A percentile compares a stretch with the other conserved stretches of the same genome.
These are phyloP conservation scores for Coelastrella sp. DNA, from an alignment of 139 green algal genomes.

Conservation along the genomic window DNA sequence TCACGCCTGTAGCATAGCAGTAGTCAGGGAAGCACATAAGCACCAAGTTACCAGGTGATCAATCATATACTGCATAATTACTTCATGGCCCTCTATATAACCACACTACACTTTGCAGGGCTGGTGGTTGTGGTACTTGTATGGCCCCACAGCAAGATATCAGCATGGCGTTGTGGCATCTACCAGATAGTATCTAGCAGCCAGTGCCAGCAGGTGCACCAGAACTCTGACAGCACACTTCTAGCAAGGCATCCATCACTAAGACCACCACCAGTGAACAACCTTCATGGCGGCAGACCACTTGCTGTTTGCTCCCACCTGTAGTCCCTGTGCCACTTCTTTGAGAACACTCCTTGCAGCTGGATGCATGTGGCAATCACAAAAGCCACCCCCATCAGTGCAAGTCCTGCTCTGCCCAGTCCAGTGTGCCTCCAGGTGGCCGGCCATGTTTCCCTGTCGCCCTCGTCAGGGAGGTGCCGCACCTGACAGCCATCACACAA, in stretches of 20 bases:
- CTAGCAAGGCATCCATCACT: background rate
- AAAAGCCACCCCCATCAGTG: constrained; percentile 31
- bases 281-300: background rate
- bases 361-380: constrained; percentile 46
- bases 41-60: background rate
- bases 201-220: background rate
- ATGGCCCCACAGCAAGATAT: background rate
- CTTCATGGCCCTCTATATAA: background rate
- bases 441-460: background rate
- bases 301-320: background rate
- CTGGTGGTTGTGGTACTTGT: too few relatives aligned
- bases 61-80: background rate
- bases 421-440: constrained; percentile 26
- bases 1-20: background rate
- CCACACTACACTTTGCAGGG: too few relatives aligned
- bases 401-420: constrained; percentile 24
- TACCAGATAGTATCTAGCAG: background rate
- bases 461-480: background rate
- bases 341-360: constrained; percentile 43
- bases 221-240: background rate
- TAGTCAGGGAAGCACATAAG: background rate
- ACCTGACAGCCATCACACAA: background rate
- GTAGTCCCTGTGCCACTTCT: constrained; percentile 44
- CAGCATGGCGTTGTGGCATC: background rate
- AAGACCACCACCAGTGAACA: background rate